phyloP scores from a whole-genome alignment of 1,284 basidiomycete species.

The Filobasidium uniguttulatum region DNA sequence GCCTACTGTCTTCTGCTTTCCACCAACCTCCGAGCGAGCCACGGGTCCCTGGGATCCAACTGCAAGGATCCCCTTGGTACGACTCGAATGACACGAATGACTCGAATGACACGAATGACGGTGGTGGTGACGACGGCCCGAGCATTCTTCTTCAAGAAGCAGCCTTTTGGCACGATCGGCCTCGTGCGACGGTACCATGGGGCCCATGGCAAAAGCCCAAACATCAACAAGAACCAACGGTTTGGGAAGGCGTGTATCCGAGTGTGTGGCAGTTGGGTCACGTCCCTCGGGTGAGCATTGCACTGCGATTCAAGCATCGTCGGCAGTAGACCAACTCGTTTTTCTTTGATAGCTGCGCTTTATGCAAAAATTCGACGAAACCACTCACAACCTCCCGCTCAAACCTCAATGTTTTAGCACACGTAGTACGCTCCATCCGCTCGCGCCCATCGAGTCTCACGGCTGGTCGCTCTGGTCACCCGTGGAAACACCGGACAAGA shows the following conservation, averaged over 20 bases:
- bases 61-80: too few relatives aligned
- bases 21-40: too few relatives aligned
- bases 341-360: constrained; percentile 10
- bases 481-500: constrained; percentile 30
- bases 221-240: constrained; percentile 6
- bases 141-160: constrained; percentile 1
- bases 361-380: constrained; percentile 10
- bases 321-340: too few relatives aligned
- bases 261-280: constrained; percentile 24
- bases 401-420: constrained; percentile 17
- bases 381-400: constrained; percentile 8
- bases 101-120: too few relatives aligned
- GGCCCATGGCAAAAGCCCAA: constrained; percentile 9
- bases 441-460: constrained; percentile 22
- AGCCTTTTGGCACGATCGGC: constrained; percentile 3
- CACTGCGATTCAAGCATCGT: too few relatives aligned
- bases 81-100: too few relatives aligned
- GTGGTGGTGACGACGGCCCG: too few relatives aligned
- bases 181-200: constrained; percentile 11
- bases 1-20: not conserved
- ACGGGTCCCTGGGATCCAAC: too few relatives aligned
- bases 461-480: constrained; percentile 34
- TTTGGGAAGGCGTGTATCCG: constrained; percentile 29
- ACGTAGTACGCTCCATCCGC: constrained; percentile 9
- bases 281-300: constrained; percentile 23